phyloP scores from a whole-genome alignment of 768 basidiomycete genomes.

The Gymnopilus junonius region DNA sequence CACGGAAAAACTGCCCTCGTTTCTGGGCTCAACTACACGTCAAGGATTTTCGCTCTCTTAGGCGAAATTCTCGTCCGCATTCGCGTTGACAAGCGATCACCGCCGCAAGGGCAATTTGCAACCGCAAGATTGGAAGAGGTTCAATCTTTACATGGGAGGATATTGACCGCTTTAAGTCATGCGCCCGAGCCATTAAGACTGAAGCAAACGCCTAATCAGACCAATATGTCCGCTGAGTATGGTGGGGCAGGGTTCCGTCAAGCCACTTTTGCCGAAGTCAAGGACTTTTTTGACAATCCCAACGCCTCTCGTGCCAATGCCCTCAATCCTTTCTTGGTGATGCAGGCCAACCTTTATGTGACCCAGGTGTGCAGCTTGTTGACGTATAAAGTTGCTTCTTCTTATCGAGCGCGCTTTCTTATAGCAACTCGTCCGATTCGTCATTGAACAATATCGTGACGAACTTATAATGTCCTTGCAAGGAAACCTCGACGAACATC shows the following conservation, averaged over 20 bases:
- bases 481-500: constrained; percentile 64
- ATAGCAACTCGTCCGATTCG: constrained; percentile 92
- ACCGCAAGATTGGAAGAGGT: constrained; percentile 87
- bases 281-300: constrained; percentile 91
- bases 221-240: constrained; percentile 59
- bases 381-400: not conserved
- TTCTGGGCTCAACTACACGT: constrained; percentile 86
- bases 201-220: constrained; percentile 56
- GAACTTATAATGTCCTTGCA: constrained; percentile 76
- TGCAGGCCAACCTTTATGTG: constrained; percentile 92
- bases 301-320: constrained; percentile 86
- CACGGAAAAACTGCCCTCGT: constrained; percentile 84
- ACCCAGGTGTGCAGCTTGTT: constrained; percentile 66
- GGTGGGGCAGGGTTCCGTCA: constrained; percentile 77
- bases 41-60: constrained; percentile 82
- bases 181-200: constrained; percentile 77
- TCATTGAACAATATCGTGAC: constrained; percentile 91
- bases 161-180: constrained; percentile 73
- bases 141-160: constrained; percentile 76
- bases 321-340: constrained; percentile 87
- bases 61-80: constrained; percentile 89
- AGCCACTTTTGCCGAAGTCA: constrained; percentile 86
- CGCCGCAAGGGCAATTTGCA: constrained; percentile 84
- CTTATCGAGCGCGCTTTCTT: constrained; percentile 1
- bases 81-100: constrained; percentile 84